Evolutionary conservation across 805 yeast genomes (phyloP).

Genomic region (Lachancea meyersii): DNA sequence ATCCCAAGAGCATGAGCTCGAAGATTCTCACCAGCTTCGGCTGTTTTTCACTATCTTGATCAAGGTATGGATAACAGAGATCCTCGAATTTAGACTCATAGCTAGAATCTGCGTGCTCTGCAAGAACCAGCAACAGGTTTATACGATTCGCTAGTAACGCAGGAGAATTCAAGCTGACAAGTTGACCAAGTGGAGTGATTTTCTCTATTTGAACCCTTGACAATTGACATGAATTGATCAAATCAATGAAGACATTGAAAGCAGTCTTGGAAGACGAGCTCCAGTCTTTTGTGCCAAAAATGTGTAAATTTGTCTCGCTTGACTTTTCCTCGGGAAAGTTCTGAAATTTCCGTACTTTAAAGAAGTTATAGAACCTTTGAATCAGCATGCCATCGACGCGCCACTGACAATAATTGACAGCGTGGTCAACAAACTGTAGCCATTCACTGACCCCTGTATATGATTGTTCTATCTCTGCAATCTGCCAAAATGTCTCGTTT

Average conservation of each 20-base stretch:
- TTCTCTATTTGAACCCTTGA: conserved; percentile 20
- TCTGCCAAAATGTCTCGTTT: conserved; percentile 17
- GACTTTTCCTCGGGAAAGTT: conserved; percentile 23
- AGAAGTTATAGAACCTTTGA: conserved; percentile 30
- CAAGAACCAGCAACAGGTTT: conserved; percentile 23
- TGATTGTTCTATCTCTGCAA: conserved; percentile 13
- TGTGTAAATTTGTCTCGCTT: not conserved
- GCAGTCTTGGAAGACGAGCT: conserved; percentile 8
- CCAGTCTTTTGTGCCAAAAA: conserved; percentile 8
- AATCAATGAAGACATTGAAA: conserved; percentile 22
- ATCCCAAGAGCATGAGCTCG: conserved; percentile 12
- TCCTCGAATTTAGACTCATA: conserved; percentile 22
- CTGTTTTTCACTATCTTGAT: not conserved
- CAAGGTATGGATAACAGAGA: conserved; percentile 17
- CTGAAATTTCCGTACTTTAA: conserved; percentile 24
- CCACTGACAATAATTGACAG: conserved; percentile 28
- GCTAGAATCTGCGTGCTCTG: conserved; percentile 17
- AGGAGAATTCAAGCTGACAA: conserved; percentile 14
- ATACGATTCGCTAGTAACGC: conserved; percentile 26
- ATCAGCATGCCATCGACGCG: conserved; percentile 43
- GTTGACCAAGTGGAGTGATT: conserved; percentile 27
- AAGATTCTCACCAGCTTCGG: conserved; percentile 1
- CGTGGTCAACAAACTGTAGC: conserved; percentile 16
- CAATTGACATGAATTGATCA: conserved; percentile 13
- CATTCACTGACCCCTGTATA: conserved; percentile 12